Conservation (phyloP, 331 rosid genomes). For the Phaseolus coccineus region DNA sequence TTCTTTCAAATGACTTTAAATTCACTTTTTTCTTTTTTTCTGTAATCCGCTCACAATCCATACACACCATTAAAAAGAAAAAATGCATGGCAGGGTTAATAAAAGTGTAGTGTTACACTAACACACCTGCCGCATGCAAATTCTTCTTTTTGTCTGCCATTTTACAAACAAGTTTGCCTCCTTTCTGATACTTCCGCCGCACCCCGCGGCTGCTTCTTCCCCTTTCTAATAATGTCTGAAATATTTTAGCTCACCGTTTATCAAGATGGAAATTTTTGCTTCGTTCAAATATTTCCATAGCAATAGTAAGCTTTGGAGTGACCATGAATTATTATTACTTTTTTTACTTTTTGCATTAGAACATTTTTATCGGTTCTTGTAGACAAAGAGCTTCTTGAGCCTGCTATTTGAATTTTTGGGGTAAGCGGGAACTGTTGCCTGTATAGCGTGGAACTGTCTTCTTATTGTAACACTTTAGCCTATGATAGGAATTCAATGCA, state of each 20-base stretch:
- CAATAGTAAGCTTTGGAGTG: background rate
- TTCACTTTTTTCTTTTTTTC: too few relatives aligned
- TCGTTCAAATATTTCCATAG: background rate
- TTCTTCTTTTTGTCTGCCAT: too few relatives aligned
- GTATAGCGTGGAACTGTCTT: constrained; percentile 1
- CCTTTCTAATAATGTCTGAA: background rate
- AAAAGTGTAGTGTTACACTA: too few relatives aligned
- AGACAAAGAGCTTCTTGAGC: background rate
- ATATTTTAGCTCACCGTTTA: background rate
- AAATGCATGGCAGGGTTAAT: too few relatives aligned
- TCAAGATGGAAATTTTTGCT: background rate
- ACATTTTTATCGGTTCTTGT: constrained; percentile 8
- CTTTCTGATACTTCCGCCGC: too few relatives aligned
- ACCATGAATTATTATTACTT: background rate
- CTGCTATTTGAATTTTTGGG: constrained; percentile 7
- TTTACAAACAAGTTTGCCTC: too few relatives aligned
- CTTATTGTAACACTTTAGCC: background rate
- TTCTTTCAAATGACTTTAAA: too few relatives aligned
- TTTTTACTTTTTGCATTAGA: background rate
- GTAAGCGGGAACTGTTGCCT: background rate
- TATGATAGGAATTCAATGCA: background rate
- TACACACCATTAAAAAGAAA: too few relatives aligned
- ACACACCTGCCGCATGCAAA: too few relatives aligned
- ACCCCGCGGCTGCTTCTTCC: too few relatives aligned
- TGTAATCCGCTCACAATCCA: too few relatives aligned